Evolutionary conservation across 805 yeast genomes (phyloP).

Genomic region (Komagataella populi): DNA sequence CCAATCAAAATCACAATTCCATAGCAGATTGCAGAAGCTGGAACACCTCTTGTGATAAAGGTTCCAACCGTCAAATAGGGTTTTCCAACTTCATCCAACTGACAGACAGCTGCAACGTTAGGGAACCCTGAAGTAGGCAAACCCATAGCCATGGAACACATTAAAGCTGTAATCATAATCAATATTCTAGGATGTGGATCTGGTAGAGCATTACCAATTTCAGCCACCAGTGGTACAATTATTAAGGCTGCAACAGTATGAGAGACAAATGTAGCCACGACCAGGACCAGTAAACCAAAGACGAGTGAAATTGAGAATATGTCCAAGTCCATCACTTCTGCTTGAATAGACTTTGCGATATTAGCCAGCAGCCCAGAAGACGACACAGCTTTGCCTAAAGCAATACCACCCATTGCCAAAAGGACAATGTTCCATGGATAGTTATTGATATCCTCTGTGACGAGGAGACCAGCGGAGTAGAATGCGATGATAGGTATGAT

Average conservation of each 20-base stretch:
- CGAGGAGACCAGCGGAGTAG: constrained; percentile 80
- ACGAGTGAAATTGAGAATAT: constrained; percentile 61
- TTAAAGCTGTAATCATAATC: constrained; percentile 47
- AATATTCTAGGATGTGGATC: constrained; percentile 79
- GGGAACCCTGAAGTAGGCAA: constrained; percentile 97
- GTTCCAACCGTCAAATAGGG: constrained; percentile 79
- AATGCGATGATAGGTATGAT: constrained; percentile 81
- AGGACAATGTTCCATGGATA: constrained; percentile 95
- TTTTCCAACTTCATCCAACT: constrained; percentile 85
- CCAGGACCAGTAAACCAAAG: constrained; percentile 71
- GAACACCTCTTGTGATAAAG: constrained; percentile 85
- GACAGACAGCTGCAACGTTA: constrained; percentile 91
- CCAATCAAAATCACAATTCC: constrained; percentile 67
- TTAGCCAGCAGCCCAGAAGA: constrained; percentile 77
- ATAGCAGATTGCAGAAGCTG: constrained; percentile 69
- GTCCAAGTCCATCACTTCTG: constrained; percentile 49
- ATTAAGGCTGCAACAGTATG: constrained; percentile 97
- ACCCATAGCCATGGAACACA: constrained; percentile 96
- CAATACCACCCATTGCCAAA: constrained; percentile 96
- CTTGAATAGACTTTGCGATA: constrained; percentile 60
- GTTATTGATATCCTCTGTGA: constrained; percentile 87
- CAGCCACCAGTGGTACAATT: constrained; percentile 78
- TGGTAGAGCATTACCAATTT: constrained; percentile 65
- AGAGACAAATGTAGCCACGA: constrained; percentile 88
- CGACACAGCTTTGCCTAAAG: constrained; percentile 89